Evolutionary conservation across 2,329 filamentous ascomycete species (phyloP).

Genomic region (Ophidiomyces ophidiicola): DNA sequence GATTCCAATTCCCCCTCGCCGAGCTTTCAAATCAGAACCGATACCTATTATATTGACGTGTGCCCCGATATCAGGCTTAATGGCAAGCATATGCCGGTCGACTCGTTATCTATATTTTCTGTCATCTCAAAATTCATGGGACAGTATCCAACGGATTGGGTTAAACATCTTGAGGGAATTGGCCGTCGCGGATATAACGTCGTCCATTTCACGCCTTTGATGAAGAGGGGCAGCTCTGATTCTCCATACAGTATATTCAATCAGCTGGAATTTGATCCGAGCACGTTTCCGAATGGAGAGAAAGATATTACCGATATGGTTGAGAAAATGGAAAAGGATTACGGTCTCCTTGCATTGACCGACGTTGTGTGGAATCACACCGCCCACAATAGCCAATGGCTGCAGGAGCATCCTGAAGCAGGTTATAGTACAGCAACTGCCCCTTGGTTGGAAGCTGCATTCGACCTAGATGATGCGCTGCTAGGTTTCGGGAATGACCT

Average conservation of each 20-base stretch:
- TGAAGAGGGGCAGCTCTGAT: slow-evolving; percentile 77
- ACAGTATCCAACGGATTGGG: slow-evolving; percentile 77
- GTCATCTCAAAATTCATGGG: slow-evolving; percentile 98
- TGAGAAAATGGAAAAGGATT: slow-evolving; percentile 66
- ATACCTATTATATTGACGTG: slow-evolving; percentile 85
- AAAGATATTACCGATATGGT: slow-evolving; percentile 67
- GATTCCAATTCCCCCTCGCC: slow-evolving; percentile 36
- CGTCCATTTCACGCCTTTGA: slow-evolving; percentile 94
- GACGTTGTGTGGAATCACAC: slow-evolving; percentile 99
- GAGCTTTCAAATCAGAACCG: slow-evolving; percentile 44
- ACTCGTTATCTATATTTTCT: slow-evolving; percentile 83
- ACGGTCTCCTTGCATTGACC: slow-evolving; percentile 75
- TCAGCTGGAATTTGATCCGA: slow-evolving; percentile 73
- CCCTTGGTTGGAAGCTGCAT: slow-evolving; percentile 53
- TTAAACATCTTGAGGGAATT: slow-evolving; percentile 77
- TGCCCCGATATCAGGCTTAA: slow-evolving; percentile 67
- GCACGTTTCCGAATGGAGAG: slow-evolving; percentile 73
- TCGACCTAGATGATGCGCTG: slow-evolving; percentile 70
- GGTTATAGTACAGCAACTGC: slow-evolving; percentile 91
- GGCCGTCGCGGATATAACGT: slow-evolving; percentile 92
- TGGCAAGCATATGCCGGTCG: slow-evolving; percentile 61
- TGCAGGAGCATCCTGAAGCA: slow-evolving; percentile 84
- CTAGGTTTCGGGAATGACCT: slow-evolving; percentile 51
- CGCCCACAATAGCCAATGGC: slow-evolving; percentile 87
- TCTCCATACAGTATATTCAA: slow-evolving; percentile 96